Conservation (phyloP, 2,329 filamentous ascomycete genomes). For the Xylaria sp. region DNA sequence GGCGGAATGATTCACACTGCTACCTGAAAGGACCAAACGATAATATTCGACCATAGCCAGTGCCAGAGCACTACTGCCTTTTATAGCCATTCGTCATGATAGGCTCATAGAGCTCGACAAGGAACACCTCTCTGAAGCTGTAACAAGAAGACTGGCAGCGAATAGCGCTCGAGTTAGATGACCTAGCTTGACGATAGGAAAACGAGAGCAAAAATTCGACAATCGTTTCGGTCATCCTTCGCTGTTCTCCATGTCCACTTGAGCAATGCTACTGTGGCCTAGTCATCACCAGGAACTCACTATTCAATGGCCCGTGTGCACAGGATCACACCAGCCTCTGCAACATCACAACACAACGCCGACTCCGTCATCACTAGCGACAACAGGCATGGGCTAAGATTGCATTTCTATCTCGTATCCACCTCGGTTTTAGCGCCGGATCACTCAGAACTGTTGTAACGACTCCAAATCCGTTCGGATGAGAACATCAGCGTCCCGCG, state of each 20-base stretch:
- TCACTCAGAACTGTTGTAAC: slow-evolving; percentile 14
- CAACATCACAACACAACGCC: slow-evolving; percentile 9
- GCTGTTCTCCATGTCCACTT: slow-evolving; percentile 38
- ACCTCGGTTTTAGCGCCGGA: slow-evolving; percentile 14
- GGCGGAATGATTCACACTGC: slow-evolving; percentile 26
- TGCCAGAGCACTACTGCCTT: slow-evolving; percentile 35
- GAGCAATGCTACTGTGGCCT: slow-evolving; percentile 36
- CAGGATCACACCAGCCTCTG: slow-evolving; percentile 9
- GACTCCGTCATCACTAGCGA: slow-evolving; percentile 16
- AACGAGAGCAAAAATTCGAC: slow-evolving; percentile 39
- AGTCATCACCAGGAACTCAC: slow-evolving; percentile 16
- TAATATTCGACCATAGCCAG: slow-evolving; percentile 34
- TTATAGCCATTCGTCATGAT: slow-evolving; percentile 45
- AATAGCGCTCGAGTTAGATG: slow-evolving; percentile 57
- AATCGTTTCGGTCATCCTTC: slow-evolving; percentile 39
- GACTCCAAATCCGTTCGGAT: slow-evolving; percentile 9
- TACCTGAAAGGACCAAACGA: slow-evolving; percentile 27
- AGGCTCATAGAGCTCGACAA: slow-evolving; percentile 40
- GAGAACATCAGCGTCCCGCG: slow-evolving; percentile 14
- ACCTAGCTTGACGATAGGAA: slow-evolving; percentile 76
- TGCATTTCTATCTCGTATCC: slow-evolving; percentile 19
- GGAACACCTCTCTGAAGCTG: slow-evolving; percentile 42
- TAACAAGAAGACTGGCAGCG: slow-evolving; percentile 50
- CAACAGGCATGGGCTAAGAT: slow-evolving; percentile 19
- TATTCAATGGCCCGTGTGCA: slow-evolving; percentile 23